Base-by-base conservation (phyloP, 805 yeast species). In the Grigorovia yakushimaensis region DNA sequence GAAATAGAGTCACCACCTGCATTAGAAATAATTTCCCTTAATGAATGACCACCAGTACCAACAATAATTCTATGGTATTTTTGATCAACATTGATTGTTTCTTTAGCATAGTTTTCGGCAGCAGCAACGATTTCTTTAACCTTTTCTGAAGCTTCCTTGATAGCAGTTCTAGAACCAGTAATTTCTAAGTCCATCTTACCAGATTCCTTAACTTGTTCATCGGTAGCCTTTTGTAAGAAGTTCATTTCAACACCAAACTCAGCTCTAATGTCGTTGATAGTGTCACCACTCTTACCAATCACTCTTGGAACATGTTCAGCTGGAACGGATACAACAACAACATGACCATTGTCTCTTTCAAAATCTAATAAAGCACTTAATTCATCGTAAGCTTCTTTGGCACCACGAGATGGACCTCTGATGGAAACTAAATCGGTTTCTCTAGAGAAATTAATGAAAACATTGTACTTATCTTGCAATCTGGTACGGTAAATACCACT, bases 321-420 rank as follows among this genome's bases (percentile, higher is more conserved):
- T 37, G 96, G 94, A 45, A 93, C 82, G 42, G 69, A 62, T 39
- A 91, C 63, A n/a, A 70, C 68, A 53, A 78, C 73, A 49, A 76
- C 74, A 68, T 78, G 78, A 17, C 95, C 91, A 61, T 88, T 87
- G 56, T 86, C 95, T 59, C 77, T 82, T 66, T 89, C 98, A 65
- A 83, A 93, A 55, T 84, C 82, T 55, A 86, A 72, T 52, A 94
- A 74, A 48, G 88, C 96, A 55, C 76, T 74, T 60, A 94, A 70
- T 70, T 89, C 97, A 52, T 82, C 89, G 62, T 79, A 79, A 33
- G 94, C 94, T 62, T 81, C 81, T 33, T 78, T 73, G 33, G 85
- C 98, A 55, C 91, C 93, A 66, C 82, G 83, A 22, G 97, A 85
- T 44, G 97, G 95, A 47, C 97, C 97, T 59, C 81, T 81, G 49